phyloP scores from a whole-genome alignment of 1,139 yeast species.

The Taphrina wiesneri region DNA sequence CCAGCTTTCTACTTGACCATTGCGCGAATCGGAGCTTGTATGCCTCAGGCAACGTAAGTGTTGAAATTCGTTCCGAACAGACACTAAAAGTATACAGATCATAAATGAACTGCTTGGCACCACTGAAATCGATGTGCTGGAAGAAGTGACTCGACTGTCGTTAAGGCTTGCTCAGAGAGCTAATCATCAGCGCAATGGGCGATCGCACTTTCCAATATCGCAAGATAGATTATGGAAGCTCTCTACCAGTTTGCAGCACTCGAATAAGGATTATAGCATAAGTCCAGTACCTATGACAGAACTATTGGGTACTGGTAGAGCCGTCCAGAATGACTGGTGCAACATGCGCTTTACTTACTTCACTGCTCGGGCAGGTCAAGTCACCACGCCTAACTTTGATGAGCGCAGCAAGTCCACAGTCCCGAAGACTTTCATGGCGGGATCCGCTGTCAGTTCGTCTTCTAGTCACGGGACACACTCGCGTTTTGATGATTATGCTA shows the following conservation, averaged over 20 bases:
- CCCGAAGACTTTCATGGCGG: background rate
- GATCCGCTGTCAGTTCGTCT: background rate
- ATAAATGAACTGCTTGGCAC: conserved; percentile 62
- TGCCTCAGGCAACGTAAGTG: conserved; percentile 50
- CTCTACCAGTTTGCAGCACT: conserved; percentile 31
- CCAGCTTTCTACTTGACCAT: conserved; percentile 65
- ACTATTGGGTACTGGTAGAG: background rate
- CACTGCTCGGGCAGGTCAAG: background rate
- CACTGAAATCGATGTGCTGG: conserved; percentile 56
- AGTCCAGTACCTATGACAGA: conserved; percentile 11
- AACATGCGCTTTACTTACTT: conserved; percentile 12
- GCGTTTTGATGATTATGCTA: background rate
- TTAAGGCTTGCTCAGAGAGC: conserved; percentile 60
- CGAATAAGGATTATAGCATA: conserved; percentile 27
- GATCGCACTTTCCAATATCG: conserved; percentile 28
- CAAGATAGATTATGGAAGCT: conserved; percentile 36
- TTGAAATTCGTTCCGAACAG: background rate
- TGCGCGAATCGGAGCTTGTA: conserved; percentile 70
- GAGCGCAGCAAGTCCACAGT: background rate
- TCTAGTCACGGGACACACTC: background rate
- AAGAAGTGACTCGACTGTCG: conserved; percentile 63
- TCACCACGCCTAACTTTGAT: background rate
- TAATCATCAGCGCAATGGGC: conserved; percentile 37
- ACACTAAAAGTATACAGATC: conserved; percentile 41
- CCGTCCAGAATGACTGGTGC: conserved; percentile 12